Conservation (phyloP, 495 filamentous ascomycete genomes). For the Sporormia fimetaria region DNA sequence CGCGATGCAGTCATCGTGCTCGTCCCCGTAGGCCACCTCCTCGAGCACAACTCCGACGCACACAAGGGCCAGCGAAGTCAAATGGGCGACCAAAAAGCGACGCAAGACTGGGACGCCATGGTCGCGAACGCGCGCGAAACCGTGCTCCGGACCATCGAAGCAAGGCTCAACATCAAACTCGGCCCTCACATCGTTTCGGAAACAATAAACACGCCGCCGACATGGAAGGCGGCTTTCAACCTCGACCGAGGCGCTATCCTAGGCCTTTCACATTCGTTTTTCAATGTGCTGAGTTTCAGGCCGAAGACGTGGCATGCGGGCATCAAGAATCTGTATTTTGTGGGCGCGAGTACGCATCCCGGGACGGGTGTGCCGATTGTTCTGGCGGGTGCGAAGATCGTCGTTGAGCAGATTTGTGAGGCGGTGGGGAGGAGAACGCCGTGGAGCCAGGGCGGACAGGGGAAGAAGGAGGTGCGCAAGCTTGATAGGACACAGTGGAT, state of each 20-base stretch:
- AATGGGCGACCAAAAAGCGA: constrained; percentile 18
- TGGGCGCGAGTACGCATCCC: constrained; percentile 60
- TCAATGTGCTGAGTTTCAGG: constrained; percentile 57
- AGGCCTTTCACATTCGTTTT: constrained; percentile 55
- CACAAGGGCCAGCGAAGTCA: constrained; percentile 26
- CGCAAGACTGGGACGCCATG: constrained; percentile 47
- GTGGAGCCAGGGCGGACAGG: constrained; percentile 30
- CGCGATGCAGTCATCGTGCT: constrained; percentile 53
- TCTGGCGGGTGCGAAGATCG: constrained; percentile 52
- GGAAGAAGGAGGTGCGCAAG: constrained; percentile 20
- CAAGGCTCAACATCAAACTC: constrained; percentile 43
- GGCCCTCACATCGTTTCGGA: constrained; percentile 43
- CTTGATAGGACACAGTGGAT: constrained; percentile 27
- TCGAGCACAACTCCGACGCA: constrained; percentile 26
- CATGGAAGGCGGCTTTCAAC: constrained; percentile 54
- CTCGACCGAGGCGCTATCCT: constrained; percentile 60
- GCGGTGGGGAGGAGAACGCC: constrained; percentile 34
- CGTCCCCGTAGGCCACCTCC: constrained; percentile 55
- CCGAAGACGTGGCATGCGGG: constrained; percentile 44
- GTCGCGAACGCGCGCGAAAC: constrained; percentile 40
- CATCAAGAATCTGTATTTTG: constrained; percentile 48
- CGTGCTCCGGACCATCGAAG: constrained; percentile 44
- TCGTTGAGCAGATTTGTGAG: constrained; percentile 44
- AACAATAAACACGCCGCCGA: constrained; percentile 46
- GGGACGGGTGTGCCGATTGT: constrained; percentile 62